Evolutionary conservation across 257 asterid genomes (phyloP), one percentile per base, ranked within the genome.

Genomic region (Nicotiana sylvestris): DNA sequence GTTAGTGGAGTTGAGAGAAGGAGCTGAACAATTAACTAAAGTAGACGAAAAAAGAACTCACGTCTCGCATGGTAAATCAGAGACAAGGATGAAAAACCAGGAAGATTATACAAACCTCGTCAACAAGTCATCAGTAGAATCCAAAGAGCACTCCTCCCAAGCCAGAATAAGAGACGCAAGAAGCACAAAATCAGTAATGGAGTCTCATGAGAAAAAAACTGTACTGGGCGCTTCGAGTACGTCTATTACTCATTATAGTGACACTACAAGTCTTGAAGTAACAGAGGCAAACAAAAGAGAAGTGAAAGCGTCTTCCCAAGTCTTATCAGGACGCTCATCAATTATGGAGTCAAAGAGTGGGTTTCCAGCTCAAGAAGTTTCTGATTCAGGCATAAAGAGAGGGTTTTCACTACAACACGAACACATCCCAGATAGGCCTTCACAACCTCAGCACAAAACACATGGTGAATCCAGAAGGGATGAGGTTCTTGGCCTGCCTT

Each of bases 1-100:
- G 77, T 84, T 55, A 69, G 86, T 85, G 82, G 95, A 89, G 60
- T 85, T 86, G 76, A 85, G 90, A 80, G 84, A 81, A 77, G 87
- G 85, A 66, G 85, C 88, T 76, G 90, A 89, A 57, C 84, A 85
- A 67, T 76, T 89, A 78, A 84, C 80, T 53, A 77, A 68, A 57
- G 65, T 39, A 9, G 88, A 81, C 16, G 68, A 57, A 39, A 81
- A 37, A 60, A 87, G 90, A 43, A 87, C 80, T 76, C 86, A 87
- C 27, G 77, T 62, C 82, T 80, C 84, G 15, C 86, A 74, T 81
- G 85, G 57, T 85, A 87, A 85, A 82, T 80, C 89, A 62, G 89
- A 83, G 58, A 80, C 29, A 32, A 84, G 87, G 87, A 66, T 87
- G 81, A 77, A 25, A 66, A 87, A 81, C 53, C 87, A 84, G 74